Conservation (phyloP, 768 basidiomycete species). For the Kwoniella bestiolae region DNA sequence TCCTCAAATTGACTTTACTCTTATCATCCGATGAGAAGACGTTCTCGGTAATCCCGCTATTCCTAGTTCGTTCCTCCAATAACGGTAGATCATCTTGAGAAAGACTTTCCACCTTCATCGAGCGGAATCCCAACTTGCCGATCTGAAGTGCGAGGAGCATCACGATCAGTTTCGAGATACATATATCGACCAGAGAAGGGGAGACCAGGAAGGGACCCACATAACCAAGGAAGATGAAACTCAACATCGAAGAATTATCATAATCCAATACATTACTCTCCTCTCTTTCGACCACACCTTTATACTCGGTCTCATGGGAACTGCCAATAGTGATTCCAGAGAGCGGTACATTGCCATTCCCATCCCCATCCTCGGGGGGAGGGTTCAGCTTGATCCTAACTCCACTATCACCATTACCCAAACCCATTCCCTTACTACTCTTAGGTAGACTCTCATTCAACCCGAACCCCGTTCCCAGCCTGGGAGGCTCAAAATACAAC, state of each 20-base stretch:
- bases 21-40: slow-evolving; percentile 12
- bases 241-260: slow-evolving; percentile 34
- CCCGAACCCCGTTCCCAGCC: slow-evolving; percentile 45
- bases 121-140: slow-evolving; percentile 28
- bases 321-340: slow-evolving; percentile 13
- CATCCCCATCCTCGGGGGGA: slow-evolving; percentile 4
- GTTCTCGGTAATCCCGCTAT: slow-evolving; percentile 25
- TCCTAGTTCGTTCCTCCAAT: slow-evolving; percentile 38
- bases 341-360: neutral
- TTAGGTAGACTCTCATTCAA: slow-evolving; percentile 19
- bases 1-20: neutral
- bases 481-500: slow-evolving; percentile 36
- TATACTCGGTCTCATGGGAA: neutral
- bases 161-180: no score
- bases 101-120: slow-evolving; percentile 31
- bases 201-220: slow-evolving; percentile 22
- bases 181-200: no score
- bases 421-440: no score
- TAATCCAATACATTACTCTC: slow-evolving; percentile 41
- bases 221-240: slow-evolving; percentile 38
- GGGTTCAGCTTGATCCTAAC: slow-evolving; percentile 17
- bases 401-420: neutral
- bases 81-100: slow-evolving; percentile 37
- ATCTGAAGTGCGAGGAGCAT: slow-evolving; percentile 24
- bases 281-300: neutral